A percentile compares a stretch with the other conserved stretches of the same genome.
These are phyloP conservation scores for Theobroma grandiflorum DNA, from an alignment of 441 rosid genomes.

Conservation along the genomic window DNA sequence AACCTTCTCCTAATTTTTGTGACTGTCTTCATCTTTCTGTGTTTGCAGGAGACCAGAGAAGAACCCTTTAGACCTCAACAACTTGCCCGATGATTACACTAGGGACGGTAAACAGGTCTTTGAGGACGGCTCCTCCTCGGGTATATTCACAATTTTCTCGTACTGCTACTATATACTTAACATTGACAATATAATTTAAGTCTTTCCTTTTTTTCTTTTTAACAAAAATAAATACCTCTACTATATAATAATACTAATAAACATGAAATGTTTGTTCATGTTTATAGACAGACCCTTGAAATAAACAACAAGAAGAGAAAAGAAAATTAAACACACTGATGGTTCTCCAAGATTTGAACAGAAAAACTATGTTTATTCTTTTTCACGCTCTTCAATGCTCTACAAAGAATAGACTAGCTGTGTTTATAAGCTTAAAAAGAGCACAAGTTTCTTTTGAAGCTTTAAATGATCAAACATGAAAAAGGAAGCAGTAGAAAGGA, in stretches of 20 bases:
- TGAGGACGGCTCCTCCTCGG: conserved; percentile 64
- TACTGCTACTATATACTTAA: not conserved
- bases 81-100: conserved; percentile 81
- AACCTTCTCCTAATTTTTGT: not conserved
- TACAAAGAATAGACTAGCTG: not conserved
- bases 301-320: not conserved
- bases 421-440: conserved; percentile 6
- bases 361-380: not conserved
- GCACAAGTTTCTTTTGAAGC: not conserved
- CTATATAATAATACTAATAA: not conserved
- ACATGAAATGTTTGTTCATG: not conserved
- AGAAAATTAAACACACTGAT: not conserved
- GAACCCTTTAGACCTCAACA: conserved; percentile 92
- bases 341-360: conserved; percentile 1
- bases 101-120: conserved; percentile 56
- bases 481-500: conserved; percentile 1
- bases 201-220: not conserved
- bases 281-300: not conserved
- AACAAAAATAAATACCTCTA: not conserved
- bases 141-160: conserved; percentile 36
- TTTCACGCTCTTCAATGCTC: conserved; percentile 19
- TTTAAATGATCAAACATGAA: conserved; percentile 20
- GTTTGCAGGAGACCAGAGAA: conserved; percentile 74
- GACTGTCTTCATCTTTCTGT: not conserved
- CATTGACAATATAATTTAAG: not conserved